Percentiles rank a stretch among this genome's conserved stretches.
phyloP scores from a whole-genome alignment of 179 eudicot genomes.

The Beta macrorhiza region DNA sequence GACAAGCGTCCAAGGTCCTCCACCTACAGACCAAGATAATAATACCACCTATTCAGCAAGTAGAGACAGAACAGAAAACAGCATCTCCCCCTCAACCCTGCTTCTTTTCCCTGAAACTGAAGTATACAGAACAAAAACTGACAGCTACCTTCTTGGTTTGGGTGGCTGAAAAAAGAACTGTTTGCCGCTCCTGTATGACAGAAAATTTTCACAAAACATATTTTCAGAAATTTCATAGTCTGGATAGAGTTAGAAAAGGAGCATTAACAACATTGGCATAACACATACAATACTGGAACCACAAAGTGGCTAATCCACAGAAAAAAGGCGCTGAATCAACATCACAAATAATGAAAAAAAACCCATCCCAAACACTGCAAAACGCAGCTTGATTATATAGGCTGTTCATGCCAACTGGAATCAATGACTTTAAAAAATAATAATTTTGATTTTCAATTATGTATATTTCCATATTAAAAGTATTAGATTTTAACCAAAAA shows the following conservation, averaged over 20 bases:
- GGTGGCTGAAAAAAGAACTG: conserved; percentile 94
- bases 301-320: background rate
- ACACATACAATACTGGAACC: background rate
- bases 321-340: background rate
- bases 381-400: background rate
- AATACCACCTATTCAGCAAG: background rate
- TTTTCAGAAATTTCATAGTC: background rate
- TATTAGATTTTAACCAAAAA: too few relatives aligned
- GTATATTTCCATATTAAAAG: background rate
- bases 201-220: conserved; percentile 9
- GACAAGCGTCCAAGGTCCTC: conserved; percentile 90
- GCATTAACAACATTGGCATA: background rate
- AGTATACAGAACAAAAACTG: background rate
- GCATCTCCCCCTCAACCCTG: background rate
- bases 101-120: background rate
- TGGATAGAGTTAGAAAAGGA: background rate
- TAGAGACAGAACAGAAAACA: background rate
- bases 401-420: background rate
- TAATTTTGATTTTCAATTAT: background rate
- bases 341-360: background rate
- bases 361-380: background rate
- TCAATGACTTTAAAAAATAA: background rate
- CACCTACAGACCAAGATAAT: conserved; percentile 41
- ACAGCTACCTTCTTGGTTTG: conserved; percentile 80
- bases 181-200: conserved; percentile 69